Conservation (phyloP, 257 asterid genomes). For the Solanum sejunctum region DNA sequence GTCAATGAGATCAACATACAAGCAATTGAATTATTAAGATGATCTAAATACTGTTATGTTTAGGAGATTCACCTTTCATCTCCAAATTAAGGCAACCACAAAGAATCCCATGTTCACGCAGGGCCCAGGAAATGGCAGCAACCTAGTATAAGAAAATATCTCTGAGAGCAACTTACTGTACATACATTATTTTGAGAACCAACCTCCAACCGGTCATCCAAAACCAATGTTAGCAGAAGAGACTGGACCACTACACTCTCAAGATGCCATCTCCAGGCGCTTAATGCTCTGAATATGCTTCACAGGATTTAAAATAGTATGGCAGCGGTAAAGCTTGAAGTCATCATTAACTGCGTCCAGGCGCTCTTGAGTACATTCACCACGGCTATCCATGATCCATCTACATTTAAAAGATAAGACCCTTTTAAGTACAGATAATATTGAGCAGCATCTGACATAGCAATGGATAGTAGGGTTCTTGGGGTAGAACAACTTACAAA, state of each 20-base stretch:
- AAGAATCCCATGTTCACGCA: not conserved
- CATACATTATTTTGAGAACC: conserved; percentile 6
- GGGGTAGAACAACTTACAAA: not conserved
- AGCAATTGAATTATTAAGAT: not conserved
- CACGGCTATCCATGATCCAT: conserved; percentile 97
- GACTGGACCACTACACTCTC: not conserved
- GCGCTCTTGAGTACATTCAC: conserved; percentile 77
- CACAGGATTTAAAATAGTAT: conserved; percentile 86
- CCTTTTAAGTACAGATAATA: not conserved
- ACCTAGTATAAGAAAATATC: not conserved
- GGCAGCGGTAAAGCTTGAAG: conserved; percentile 85
- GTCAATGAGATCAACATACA: not conserved
- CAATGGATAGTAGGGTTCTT: not conserved
- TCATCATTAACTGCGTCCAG: conserved; percentile 71
- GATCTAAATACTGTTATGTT: not conserved
- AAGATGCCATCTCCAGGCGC: conserved; percentile 42
- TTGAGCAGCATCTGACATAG: not conserved
- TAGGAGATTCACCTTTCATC: not conserved
- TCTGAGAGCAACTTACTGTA: not conserved
- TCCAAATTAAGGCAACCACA: not conserved
- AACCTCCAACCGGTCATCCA: conserved; percentile 4
- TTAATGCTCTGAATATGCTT: conserved; percentile 85
- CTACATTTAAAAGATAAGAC: conserved; percentile 25
- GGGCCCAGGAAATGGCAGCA: not conserved
- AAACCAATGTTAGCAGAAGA: conserved; percentile 9